phyloP scores from a whole-genome alignment of 2,329 filamentous ascomycete species.

The Alternaria sp. region DNA sequence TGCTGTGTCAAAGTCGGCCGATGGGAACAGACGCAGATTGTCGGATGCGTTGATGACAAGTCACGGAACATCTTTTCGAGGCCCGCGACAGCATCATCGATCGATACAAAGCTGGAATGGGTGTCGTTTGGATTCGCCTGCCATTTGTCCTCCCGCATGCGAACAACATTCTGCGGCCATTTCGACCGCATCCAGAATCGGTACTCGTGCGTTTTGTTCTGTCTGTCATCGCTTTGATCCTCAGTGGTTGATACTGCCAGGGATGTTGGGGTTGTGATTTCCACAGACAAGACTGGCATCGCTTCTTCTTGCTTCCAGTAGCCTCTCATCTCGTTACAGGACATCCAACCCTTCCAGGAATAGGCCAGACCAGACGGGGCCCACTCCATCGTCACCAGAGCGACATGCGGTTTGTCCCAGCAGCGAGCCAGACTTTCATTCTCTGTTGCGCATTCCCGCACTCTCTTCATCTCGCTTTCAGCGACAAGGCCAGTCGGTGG shows the following conservation, averaged over 20 bases:
- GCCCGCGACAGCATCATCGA: neutral
- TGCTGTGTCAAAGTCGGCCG: neutral
- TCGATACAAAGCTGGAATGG: neutral
- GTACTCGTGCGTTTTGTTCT: neutral
- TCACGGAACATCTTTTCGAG: neutral
- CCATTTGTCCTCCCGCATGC: neutral
- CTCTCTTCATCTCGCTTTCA: neutral
- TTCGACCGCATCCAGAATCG: neutral
- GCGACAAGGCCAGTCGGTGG: neutral
- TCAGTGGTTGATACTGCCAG: neutral
- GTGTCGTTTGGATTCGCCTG: rapidly evolving
- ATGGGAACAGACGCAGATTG: neutral
- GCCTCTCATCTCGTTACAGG: neutral
- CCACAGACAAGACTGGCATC: neutral
- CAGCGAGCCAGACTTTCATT: neutral
- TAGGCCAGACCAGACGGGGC: neutral
- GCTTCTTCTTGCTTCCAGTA: neutral
- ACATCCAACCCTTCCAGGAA: neutral
- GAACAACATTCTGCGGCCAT: too few species aligned
- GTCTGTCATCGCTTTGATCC: neutral
- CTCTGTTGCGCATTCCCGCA: neutral
- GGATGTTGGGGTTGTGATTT: neutral
- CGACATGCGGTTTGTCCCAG: neutral
- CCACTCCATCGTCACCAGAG: neutral
- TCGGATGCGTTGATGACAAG: neutral